Evolutionary conservation across 371 early-diverging fungal genomes (phyloP).

Genomic region (Parasitella parasitica): DNA sequence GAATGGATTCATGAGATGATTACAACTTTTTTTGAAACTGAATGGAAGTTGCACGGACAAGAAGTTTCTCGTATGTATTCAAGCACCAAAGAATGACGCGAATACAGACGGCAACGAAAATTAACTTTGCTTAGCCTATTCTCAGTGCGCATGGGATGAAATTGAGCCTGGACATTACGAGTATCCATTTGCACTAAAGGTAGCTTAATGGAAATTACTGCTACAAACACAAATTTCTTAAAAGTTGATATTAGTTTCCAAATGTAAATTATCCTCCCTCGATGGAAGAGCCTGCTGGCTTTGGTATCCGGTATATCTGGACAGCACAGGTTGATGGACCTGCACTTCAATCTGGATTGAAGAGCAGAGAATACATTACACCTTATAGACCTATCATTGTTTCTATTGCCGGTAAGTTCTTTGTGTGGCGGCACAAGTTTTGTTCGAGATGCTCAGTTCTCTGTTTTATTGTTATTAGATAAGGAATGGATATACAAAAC

Average conservation of each 20-base stretch:
- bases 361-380: conserved; percentile 40
- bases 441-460: too few species aligned
- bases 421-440: neutral
- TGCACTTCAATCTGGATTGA: conserved; percentile 33
- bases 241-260: too few species aligned
- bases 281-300: conserved; percentile 37
- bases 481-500: conserved; percentile 42
- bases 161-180: conserved; percentile 44
- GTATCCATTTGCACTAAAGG: conserved; percentile 58
- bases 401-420: conserved; percentile 22
- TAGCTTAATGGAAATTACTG: conserved; percentile 2
- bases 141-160: conserved; percentile 52
- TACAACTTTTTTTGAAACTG: conserved; percentile 49
- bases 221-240: neutral
- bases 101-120: neutral
- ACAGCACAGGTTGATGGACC: conserved; percentile 54
- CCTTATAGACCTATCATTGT: conserved; percentile 42
- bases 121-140: conserved; percentile 25
- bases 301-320: conserved; percentile 47
- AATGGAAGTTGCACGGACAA: conserved; percentile 49
- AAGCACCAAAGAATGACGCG: neutral
- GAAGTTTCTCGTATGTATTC: conserved; percentile 32
- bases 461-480: too few species aligned
- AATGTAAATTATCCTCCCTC: conserved; percentile 47
- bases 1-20: conserved; percentile 46